Conservation (phyloP, 2,329 filamentous ascomycete species). For the Emydomyces testavorans region DNA sequence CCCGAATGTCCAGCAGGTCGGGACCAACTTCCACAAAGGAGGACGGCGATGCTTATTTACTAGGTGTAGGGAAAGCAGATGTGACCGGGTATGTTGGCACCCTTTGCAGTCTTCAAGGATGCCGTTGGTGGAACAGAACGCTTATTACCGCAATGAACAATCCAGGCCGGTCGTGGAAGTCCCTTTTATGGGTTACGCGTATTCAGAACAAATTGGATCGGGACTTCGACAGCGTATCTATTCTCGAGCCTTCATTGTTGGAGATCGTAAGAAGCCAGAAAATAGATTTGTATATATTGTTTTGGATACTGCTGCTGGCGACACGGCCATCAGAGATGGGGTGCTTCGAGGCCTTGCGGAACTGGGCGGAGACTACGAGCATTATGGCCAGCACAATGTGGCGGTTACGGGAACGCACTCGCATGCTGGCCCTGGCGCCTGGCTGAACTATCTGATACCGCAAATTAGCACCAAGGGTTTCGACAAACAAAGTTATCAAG, state of each 20-base stretch:
- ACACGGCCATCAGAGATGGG: conserved; percentile 79
- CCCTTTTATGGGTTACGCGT: conserved; percentile 85
- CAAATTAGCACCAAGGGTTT: conserved; percentile 85
- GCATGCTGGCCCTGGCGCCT: conserved; percentile 81
- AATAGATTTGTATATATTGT: conserved; percentile 80
- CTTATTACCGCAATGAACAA: neutral
- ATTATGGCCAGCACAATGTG: conserved; percentile 69
- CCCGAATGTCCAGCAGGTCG: conserved; percentile 16
- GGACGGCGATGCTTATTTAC: conserved; percentile 43
- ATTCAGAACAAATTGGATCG: conserved; percentile 66
- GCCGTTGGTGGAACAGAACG: neutral
- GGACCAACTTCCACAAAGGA: conserved; percentile 14
- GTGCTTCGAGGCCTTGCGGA: conserved; percentile 62
- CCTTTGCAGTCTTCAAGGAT: conserved; percentile 2
- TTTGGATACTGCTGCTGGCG: conserved; percentile 74
- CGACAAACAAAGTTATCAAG: conserved; percentile 71
- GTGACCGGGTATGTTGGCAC: conserved; percentile 50
- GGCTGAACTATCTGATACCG: conserved; percentile 87
- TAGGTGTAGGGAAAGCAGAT: conserved; percentile 61
- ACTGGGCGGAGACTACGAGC: conserved; percentile 59
- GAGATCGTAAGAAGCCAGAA: conserved; percentile 50
- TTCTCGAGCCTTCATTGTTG: conserved; percentile 80
- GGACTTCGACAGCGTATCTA: conserved; percentile 81
- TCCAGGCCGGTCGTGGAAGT: conserved; percentile 72
- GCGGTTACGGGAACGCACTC: conserved; percentile 89